A percentile compares a stretch with the other conserved stretches of the same genome.
Evolutionary conservation across 345 rosid genomes (phyloP).

Genomic region (Eucalyptus cladocalyx): DNA sequence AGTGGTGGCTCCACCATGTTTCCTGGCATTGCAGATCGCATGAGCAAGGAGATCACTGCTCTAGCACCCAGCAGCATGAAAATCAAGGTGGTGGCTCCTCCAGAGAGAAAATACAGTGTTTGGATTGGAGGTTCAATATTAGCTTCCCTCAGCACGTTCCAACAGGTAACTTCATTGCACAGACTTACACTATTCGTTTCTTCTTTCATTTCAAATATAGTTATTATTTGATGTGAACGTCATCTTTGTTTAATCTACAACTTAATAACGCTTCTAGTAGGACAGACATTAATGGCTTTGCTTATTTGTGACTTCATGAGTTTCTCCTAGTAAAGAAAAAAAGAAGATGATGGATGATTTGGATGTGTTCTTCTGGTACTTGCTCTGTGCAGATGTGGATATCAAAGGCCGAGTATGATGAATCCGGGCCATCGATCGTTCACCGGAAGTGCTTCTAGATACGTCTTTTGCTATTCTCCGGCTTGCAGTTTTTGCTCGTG

Average conservation of each 20-base stretch:
- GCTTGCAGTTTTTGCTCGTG: neutral
- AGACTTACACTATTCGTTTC: neutral
- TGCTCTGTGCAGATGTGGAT: conserved; percentile 12
- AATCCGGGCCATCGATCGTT: conserved; percentile 14
- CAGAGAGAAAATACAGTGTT: conserved; percentile 21
- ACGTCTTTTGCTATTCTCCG: neutral
- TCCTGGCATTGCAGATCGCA: conserved; percentile 23
- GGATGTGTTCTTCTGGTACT: neutral
- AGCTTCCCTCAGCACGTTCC: conserved; percentile 25
- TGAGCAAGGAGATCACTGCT: conserved; percentile 23
- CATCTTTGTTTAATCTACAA: neutral
- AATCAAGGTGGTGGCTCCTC: conserved; percentile 23
- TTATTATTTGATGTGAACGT: neutral
- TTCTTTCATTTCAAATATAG: neutral
- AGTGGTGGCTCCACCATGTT: conserved; percentile 24
- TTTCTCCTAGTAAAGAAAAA: neutral
- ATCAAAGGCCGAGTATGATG: conserved; percentile 12
- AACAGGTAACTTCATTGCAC: conserved; percentile 4
- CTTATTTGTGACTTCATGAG: neutral
- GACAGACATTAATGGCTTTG: neutral
- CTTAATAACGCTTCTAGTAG: neutral
- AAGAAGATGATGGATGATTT: neutral
- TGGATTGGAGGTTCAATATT: conserved; percentile 22
- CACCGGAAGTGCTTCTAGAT: conserved; percentile 18
- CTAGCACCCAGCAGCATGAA: conserved; percentile 22